Conservation (phyloP, 768 basidiomycete species). For the Serpula lacrymans region DNA sequence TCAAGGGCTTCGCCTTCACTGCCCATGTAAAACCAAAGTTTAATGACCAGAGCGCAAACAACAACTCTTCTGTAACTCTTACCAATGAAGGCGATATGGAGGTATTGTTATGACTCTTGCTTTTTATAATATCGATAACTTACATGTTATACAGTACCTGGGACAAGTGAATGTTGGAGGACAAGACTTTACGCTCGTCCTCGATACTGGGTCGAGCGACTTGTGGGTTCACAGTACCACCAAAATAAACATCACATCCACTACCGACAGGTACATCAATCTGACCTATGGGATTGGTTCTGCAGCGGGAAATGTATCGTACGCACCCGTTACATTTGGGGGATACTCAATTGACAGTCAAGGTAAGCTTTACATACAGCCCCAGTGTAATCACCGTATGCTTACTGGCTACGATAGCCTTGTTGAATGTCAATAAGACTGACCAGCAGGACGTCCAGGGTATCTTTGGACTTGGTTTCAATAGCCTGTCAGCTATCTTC, state of each 20-base stretch:
- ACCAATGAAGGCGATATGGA: constrained; percentile 21
- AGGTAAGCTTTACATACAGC: not conserved
- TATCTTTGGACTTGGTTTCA: constrained; percentile 25
- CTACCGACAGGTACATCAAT: constrained; percentile 26
- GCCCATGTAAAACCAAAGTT: constrained; percentile 13
- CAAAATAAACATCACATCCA: constrained; percentile 24
- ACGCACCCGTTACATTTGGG: constrained; percentile 34
- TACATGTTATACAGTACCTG: constrained; percentile 24
- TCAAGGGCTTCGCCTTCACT: constrained; percentile 18
- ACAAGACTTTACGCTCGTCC: constrained; percentile 23
- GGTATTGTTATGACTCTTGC: no score
- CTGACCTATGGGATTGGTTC: constrained; percentile 39
- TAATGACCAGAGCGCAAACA: constrained; percentile 17
- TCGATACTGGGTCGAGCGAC: constrained; percentile 30
- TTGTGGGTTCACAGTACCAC: constrained; percentile 19
- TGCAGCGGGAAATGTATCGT: constrained; percentile 33
- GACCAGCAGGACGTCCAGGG: constrained; percentile 14
- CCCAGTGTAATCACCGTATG: not conserved
- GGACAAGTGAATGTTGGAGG: constrained; percentile 27
- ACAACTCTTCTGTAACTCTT: constrained; percentile 15
- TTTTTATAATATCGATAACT: no score
- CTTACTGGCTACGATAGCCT: constrained; percentile 6
- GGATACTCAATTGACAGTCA: constrained; percentile 26
- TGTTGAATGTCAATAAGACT: constrained; percentile 18
- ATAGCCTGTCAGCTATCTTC: constrained; percentile 19